Conservation (phyloP, 306 rosid genomes). For the Citrullus colocynthis region DNA sequence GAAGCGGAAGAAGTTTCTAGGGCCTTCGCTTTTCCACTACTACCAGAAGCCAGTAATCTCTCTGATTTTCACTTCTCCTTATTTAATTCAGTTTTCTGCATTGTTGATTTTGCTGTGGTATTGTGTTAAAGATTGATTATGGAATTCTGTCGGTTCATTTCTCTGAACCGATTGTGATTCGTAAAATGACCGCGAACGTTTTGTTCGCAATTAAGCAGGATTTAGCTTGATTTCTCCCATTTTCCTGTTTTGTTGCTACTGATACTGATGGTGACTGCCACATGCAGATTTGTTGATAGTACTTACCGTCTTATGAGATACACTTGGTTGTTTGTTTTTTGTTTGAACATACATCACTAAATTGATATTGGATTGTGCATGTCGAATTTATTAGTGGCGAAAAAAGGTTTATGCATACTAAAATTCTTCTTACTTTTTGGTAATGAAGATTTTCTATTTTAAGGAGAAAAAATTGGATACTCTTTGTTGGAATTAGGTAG, state of each 20-base stretch:
- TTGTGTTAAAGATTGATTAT: neutral
- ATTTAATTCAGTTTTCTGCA: neutral
- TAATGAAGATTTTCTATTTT: neutral
- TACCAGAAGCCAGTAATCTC: constrained; percentile 72
- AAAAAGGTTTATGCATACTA: neutral
- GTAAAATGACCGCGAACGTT: neutral
- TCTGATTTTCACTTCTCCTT: neutral
- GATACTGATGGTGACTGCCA: neutral
- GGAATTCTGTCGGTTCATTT: neutral
- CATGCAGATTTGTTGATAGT: neutral
- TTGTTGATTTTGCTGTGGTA: neutral
- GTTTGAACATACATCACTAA: neutral
- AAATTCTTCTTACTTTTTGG: neutral
- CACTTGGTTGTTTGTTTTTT: neutral
- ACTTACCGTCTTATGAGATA: neutral
- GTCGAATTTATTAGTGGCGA: neutral
- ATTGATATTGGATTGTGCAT: neutral
- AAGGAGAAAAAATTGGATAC: too few species aligned
- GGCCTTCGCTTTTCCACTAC: constrained; percentile 75
- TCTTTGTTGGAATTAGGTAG: too few species aligned
- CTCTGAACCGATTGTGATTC: neutral
- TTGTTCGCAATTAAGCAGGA: neutral
- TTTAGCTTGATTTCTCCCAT: neutral
- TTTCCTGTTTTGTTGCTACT: neutral
- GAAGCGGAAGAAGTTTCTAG: constrained; percentile 67